Base-by-base conservation (phyloP, 2,329 filamentous ascomycete species). In the Microdochium trichocladiopsis region DNA sequence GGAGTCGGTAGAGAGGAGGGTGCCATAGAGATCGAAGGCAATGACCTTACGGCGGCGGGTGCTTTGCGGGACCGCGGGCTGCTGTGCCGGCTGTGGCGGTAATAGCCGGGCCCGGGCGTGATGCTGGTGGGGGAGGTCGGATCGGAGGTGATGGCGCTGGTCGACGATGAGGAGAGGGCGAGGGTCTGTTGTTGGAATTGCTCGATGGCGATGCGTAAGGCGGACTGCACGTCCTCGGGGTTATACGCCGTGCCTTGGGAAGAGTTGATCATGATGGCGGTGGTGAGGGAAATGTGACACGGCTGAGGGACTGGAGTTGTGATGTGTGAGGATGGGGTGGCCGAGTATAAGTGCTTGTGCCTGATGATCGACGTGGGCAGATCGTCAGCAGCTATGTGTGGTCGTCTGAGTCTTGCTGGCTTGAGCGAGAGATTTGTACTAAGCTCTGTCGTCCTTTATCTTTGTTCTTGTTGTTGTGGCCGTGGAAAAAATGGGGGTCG, bases 1-100 rank as follows among this genome's bases (percentile, higher is more conserved):
- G 25, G 83, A 87, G 45, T 82, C 80, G 2, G 87, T 89, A 10
- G 85, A 88, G 5, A 91, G 74, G 10, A 92, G 68, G 2, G 87
- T 91, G 51, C 86, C 87, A 66, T 90, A 91, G 2, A 88, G 74
- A 61, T 92, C 87, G 57, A 92, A 90, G 1, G 85, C 87, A 51
- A 91, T 73, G 48, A 85, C 69, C 16, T 21, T 45, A 18, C 41
- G 41, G 41, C 41, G 41, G 41, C 12, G 64, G 41, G 21, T 41
- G 36, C 18, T 21, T 16, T 45, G 18, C 22, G 41, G 6, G 12
- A 12, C 22, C 25, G 28, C 31, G 25, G 16, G 48, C 48, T 50
- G 48, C 31, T 37, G 48, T 50, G 48, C 23, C 31, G 16, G 33
- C 31, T 50, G n/a, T 37, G 48, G 48, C 22, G 48, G 10, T 18